Conservation (phyloP, 177 flowering plant species). For the Vitis hybrid region DNA sequence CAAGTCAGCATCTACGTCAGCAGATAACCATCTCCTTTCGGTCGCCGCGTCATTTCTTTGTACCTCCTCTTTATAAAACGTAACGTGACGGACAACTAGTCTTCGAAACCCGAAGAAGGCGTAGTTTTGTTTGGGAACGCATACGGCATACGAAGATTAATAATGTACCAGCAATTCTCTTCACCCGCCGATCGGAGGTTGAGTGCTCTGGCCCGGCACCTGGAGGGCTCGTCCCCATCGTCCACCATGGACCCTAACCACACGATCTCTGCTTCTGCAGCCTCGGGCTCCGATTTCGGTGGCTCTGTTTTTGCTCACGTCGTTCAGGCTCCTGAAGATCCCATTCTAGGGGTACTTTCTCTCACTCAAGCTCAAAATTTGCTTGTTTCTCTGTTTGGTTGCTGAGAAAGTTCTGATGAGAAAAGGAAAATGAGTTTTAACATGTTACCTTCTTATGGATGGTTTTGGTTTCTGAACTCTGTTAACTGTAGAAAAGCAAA, state of each 20-base stretch:
- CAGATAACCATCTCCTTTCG: no score
- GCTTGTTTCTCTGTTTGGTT: not conserved
- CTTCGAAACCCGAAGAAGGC: not conserved
- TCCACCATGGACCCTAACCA: conserved; percentile 20
- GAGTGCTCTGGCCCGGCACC: conserved; percentile 30
- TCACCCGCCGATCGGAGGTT: conserved; percentile 41
- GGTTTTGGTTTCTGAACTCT: not conserved
- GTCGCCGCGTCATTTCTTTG: no score
- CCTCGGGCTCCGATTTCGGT: conserved; percentile 35
- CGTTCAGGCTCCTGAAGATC: conserved; percentile 91
- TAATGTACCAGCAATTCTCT: conserved; percentile 17
- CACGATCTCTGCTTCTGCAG: conserved; percentile 41
- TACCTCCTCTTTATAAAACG: no score
- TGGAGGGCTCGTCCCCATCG: conserved; percentile 10
- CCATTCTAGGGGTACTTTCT: conserved; percentile 81
- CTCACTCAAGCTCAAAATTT: conserved; percentile 5
- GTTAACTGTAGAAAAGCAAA: not conserved
- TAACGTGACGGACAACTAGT: not conserved
- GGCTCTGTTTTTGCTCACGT: conserved; percentile 75
- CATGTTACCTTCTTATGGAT: not conserved
- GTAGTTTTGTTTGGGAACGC: not conserved
- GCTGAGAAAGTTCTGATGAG: not conserved
- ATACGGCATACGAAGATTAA: not conserved
- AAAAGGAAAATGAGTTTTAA: not conserved
- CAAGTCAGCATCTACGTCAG: no score